Base-by-base conservation (phyloP, 2,329 filamentous ascomycete species). In the Ophiosphaerella korrae region DNA sequence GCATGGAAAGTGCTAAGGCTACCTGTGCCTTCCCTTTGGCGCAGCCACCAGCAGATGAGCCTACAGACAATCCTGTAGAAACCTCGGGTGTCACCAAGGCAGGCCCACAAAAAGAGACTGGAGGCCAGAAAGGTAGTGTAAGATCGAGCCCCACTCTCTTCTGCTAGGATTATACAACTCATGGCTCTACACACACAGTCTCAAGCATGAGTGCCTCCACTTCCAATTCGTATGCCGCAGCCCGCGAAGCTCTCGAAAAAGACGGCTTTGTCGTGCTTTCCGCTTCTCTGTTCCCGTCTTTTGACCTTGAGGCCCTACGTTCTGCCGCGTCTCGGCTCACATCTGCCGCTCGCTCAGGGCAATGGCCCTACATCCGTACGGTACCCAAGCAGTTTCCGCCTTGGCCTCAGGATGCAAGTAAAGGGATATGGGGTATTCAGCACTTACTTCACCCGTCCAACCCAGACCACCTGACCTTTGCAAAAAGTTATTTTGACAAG, bases 361-460 rank as follows among this genome's bases (percentile, higher is more conserved):
- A 80, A 55, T 96, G 91, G 91, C 89, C 89, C 3, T 82, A 88
- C 74, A 86, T 95, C 66, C 88, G 91, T 58, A 93, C 89, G 0
- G 83, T 94, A 2, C 89, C 89, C 46, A 95, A 95, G 74, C 91
- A 96, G 74, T 96, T 96, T 76, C 92, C 91, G 0, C 92, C 92
- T 0, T 96, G 91, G 91, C 78, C 82, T 4, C 79, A 78, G n/a
- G 78, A 79, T 42, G 76, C 80, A 1, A 77, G 79, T 0, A 74
- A 78, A 44, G 90, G 90, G 16, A 95, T 96, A 73, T 96, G 91
- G 92, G 91, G 90, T 57, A 88, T 95, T 2, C 91, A 96, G 78
- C 89, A 92, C 73, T 81, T 96, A 5, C 80, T 96, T 64, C 87
- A 92, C 72, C 90, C 90, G 0, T 77, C 80, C 1, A 83, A 93